A percentile compares a stretch with the other conserved stretches of the same genome.
phyloP scores from a whole-genome alignment of 768 basidiomycete genomes.

The Leccinum disarticulatum region DNA sequence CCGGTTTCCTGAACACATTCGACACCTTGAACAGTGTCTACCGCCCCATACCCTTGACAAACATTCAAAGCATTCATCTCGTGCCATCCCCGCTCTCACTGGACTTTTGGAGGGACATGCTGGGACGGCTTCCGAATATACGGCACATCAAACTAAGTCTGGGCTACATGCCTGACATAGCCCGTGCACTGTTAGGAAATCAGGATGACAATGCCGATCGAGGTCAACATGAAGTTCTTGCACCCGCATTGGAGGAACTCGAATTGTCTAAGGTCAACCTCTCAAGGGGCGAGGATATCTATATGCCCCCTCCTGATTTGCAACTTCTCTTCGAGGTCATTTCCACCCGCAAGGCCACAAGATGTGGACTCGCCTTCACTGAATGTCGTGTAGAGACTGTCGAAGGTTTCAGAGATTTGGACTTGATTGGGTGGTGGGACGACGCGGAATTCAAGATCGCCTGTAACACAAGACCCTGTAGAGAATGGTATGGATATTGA shows the following conservation, averaged over 20 bases:
- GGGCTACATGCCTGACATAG: no score
- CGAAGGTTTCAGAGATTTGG: not conserved
- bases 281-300: not conserved
- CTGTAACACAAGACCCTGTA: no score
- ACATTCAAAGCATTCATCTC: constrained; percentile 1
- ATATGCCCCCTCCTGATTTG: not conserved
- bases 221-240: not conserved
- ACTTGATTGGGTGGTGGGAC: not conserved
- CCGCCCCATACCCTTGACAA: not conserved
- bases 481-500: no score
- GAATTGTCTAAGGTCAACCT: not conserved
- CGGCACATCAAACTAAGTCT: no score
- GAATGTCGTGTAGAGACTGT: not conserved
- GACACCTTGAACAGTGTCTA: not conserved
- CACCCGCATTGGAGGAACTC: not conserved
- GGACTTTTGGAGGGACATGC: constrained; percentile 6
- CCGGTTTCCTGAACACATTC: not conserved
- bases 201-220: no score
- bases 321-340: not conserved
- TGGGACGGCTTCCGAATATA: no score
- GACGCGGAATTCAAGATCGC: no score
- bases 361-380: not conserved
- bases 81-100: not conserved
- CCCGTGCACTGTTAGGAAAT: no score
- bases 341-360: not conserved